Evolutionary conservation across 129 eudicot genomes (phyloP), one percentile per base, ranked within the genome.

Genomic region (Chrysanthemum seticuspe): DNA sequence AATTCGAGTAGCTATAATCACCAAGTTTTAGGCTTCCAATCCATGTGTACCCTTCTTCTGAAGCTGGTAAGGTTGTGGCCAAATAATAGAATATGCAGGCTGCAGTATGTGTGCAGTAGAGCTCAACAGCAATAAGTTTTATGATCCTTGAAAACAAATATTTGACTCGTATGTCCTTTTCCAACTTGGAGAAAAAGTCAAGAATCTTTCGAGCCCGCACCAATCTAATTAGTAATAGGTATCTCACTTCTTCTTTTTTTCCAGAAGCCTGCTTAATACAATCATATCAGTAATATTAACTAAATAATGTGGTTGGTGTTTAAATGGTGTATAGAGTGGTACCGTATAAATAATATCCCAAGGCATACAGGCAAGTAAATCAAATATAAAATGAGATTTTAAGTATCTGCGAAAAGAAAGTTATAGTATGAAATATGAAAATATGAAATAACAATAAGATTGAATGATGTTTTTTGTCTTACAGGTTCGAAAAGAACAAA

Each of bases 41-140:
- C 97, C 98, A 94, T 13, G 98, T 94, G 82, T 94, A 84, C 8
- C 81, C 91, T 82, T 94, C 98, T 77, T 83, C 40, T 14, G 80
- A 79, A 50, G 78, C 81, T 55, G 98, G 96, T 10, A 94, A 40
- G 50, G 93, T 87, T 29, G 98, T 94, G 21, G 98, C 98, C 72
- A 94, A 73, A 80, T 84, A 94, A 72, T 94, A 94, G 75, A 94
- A 94, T 74, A 94, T 87, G 80, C 98, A 94, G 34, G 98, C 98
- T 57, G 98, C 98, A 16, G 98, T 94, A 63, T 94, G 98, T 6
- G 98, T 90, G 79, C 98, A 93, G 66, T 93, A 93, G 45, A 93
- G 82, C 67, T 93, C 98, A 65, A 93, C 98, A 36, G 76, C 75
- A 4, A 93, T 71, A 61, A 93, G 98, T 63, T 89, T 93, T 36